Base-by-base conservation (phyloP, 176 grass and related monocot species). In the Raddia distichophylla region DNA sequence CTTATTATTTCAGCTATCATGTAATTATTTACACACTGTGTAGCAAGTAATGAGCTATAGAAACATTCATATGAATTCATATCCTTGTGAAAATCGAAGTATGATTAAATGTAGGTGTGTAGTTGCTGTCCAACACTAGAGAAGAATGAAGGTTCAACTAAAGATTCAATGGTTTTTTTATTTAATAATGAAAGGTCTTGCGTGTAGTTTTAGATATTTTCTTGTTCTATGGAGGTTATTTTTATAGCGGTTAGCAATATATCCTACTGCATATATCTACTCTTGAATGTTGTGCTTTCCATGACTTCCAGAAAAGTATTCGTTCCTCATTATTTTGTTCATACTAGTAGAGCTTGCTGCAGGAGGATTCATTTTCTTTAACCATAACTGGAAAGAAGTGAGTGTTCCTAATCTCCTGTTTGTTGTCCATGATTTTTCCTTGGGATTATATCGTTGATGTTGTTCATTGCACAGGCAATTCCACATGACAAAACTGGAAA, bases 331-430 rank as follows among this genome's bases (percentile, higher is more conserved):
- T 84, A 89, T 97, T 69, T 46, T 97, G 88, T 87, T 97, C 86
- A 87, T 97, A 85, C 88, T 97, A 82, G 88, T 90, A 49, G 94
- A 97, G 86, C 94, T 97, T 74, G 88, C 80, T 81, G 80, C 80
- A 35, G 94, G 89, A 59, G 84, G 91, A 42, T 93, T 97, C 75
- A 85, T 97, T 79, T 93, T 97, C 94, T 93, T 97, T 49, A 85
- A 97, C 71, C 91, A 87, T 79, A 89, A 40, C 43, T 97, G 94
- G 94, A 97, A 89, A 87, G 77, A 87, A 55, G 93, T 95, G 73
- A 81, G 64, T 78, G 27, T 33, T 3, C 17, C 13, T 18, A 6
- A 3, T 72, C 64, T 83, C 7, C 62, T 45, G 17, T 73, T 69
- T 81, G 8, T 87, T 85, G 40, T 5, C 10, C 7, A 37, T 84